Percentiles rank a stretch among this genome's conserved stretches.
Evolutionary conservation across 2,329 filamentous ascomycete genomes (phyloP).

Genomic region (Neonectria faginata): DNA sequence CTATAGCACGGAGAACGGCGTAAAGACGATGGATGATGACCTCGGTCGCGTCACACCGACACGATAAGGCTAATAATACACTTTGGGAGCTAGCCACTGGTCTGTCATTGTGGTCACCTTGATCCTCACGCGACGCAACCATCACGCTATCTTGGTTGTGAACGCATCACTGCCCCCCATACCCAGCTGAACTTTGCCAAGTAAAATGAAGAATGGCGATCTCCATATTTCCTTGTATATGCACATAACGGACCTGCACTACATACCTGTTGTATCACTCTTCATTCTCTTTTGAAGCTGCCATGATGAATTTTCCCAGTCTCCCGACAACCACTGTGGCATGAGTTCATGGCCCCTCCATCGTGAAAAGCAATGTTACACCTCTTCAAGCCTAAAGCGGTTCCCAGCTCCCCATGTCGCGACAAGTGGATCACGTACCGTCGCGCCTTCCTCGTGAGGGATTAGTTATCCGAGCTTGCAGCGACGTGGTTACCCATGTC

Average conservation of each 20-base stretch:
- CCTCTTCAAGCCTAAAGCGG: slow-evolving; percentile 14
- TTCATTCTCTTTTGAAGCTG: background rate
- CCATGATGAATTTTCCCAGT: slow-evolving; percentile 5
- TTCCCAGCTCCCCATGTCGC: background rate
- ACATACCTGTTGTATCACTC: no score
- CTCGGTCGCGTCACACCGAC: slow-evolving; percentile 39
- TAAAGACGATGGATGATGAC: slow-evolving; percentile 4
- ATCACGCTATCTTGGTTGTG: slow-evolving; percentile 24
- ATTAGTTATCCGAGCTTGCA: background rate
- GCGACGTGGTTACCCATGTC: background rate
- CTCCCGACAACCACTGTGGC: background rate
- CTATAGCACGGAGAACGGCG: slow-evolving; percentile 1
- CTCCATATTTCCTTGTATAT: background rate
- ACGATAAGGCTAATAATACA: slow-evolving; percentile 35
- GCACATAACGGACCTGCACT: background rate
- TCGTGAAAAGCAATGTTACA: background rate
- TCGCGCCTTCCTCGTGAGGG: background rate
- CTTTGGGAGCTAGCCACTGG: slow-evolving; percentile 4
- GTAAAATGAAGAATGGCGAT: background rate
- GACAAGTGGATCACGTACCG: background rate
- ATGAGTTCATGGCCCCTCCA: slow-evolving; percentile 16
- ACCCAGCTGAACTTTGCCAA: slow-evolving; percentile 1
- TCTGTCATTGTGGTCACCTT: slow-evolving; percentile 2
- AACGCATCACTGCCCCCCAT: slow-evolving; percentile 14
- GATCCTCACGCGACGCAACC: slow-evolving; percentile 18